Evolutionary conservation across 2,329 filamentous ascomycete genomes (phyloP).

Genomic region (Phyllosticta citrichinensis): DNA sequence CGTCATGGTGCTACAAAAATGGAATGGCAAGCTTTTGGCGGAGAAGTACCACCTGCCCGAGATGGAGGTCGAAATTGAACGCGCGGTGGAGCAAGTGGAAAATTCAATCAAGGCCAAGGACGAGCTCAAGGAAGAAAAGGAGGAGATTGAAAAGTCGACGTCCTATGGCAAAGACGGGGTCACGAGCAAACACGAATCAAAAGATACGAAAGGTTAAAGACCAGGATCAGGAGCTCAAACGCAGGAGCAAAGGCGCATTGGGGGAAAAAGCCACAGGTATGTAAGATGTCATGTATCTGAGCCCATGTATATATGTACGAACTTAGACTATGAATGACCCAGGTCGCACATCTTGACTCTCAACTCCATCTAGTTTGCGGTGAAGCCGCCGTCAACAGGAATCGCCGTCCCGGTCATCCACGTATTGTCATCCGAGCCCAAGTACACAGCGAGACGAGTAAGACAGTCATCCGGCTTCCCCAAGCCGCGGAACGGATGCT

Average conservation of each 20-base stretch:
- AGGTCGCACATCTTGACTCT: background rate
- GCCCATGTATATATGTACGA: slow-evolving; percentile 3
- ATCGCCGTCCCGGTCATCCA: slow-evolving; percentile 33
- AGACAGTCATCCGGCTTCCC: slow-evolving; percentile 24
- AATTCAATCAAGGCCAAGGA: slow-evolving; percentile 31
- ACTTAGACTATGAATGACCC: background rate
- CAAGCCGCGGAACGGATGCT: slow-evolving; percentile 24
- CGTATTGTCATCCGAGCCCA: slow-evolving; percentile 36
- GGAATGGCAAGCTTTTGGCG: slow-evolving; percentile 43
- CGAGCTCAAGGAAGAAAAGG: slow-evolving; percentile 26
- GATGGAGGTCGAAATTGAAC: slow-evolving; percentile 45
- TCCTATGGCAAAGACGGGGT: slow-evolving; percentile 8
- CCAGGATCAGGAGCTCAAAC: background rate
- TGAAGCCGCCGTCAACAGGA: slow-evolving; percentile 34
- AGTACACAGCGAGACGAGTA: slow-evolving; percentile 32
- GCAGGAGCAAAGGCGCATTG: background rate
- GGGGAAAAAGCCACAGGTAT: background rate
- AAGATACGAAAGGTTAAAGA: background rate
- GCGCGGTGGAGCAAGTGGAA: slow-evolving; percentile 43
- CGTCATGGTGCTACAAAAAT: slow-evolving; percentile 39
- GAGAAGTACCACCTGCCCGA: slow-evolving; percentile 39
- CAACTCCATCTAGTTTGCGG: background rate
- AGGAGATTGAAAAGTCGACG: slow-evolving; percentile 26
- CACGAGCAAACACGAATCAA: background rate
- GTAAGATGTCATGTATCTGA: slow-evolving; percentile 5